phyloP scores from a whole-genome alignment of 345 rosid species.

The Salix exigua region DNA sequence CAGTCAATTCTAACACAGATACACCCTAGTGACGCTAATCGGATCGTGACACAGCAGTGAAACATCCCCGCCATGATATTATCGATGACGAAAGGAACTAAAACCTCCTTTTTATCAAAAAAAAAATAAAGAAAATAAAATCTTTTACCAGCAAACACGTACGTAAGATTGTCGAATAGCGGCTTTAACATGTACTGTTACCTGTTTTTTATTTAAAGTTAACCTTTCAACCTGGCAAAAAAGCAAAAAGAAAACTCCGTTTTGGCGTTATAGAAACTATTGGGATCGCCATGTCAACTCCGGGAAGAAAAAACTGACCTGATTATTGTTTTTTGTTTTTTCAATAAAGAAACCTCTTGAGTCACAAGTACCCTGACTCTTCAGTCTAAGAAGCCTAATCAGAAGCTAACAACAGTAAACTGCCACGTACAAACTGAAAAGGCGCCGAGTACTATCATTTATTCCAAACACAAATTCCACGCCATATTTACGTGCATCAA shows the following conservation, averaged over 20 bases:
- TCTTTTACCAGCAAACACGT: too few relatives aligned
- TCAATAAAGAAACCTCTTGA: background rate
- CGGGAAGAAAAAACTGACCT: background rate
- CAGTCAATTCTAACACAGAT: too few relatives aligned
- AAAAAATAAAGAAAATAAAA: too few relatives aligned
- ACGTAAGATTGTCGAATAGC: background rate
- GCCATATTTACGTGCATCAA: background rate
- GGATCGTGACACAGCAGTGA: background rate
- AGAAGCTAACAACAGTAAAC: background rate
- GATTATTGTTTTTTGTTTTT: too few relatives aligned
- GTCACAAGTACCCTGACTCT: background rate
- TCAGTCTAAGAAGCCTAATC: background rate
- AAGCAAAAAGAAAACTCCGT: background rate
- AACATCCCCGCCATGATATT: background rate
- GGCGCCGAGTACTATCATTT: too few relatives aligned
- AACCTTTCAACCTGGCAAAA: background rate
- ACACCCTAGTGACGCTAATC: background rate
- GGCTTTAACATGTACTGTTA: background rate
- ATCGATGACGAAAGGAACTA: background rate
- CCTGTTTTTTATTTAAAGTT: background rate
- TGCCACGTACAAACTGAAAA: background rate
- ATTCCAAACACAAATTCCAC: background rate
- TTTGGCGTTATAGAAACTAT: background rate
- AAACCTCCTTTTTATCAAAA: background rate
- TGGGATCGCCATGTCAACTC: background rate